Percentiles rank a stretch among this genome's conserved stretches.
Evolutionary conservation across 140 eudicot species (phyloP).

Genomic region (Erigeron philadelphicus): DNA sequence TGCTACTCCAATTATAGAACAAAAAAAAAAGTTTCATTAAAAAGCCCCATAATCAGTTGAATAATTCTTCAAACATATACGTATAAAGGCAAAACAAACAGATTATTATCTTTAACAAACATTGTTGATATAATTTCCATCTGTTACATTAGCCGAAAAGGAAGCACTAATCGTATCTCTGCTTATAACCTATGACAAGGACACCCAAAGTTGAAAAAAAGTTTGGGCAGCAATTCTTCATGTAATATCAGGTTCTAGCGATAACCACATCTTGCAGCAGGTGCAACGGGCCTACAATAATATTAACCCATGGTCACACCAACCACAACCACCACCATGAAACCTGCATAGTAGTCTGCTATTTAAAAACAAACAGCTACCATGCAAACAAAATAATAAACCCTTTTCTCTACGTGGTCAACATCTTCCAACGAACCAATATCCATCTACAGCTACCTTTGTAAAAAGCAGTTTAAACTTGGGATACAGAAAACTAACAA

Average conservation of each 20-base stretch:
- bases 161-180: not conserved
- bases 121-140: not conserved
- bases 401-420: constrained; percentile 20
- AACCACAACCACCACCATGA: constrained; percentile 13
- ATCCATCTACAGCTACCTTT: constrained; percentile 13
- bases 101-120: constrained; percentile 1
- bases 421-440: constrained; percentile 21
- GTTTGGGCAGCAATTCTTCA: constrained; percentile 11
- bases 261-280: not conserved
- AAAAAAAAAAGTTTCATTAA: not conserved
- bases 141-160: constrained; percentile 12
- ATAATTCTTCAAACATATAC: no score
- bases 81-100: not conserved
- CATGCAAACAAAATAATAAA: constrained; percentile 15
- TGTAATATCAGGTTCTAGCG: constrained; percentile 16
- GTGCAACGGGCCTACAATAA: constrained; percentile 33
- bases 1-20: not conserved
- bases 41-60: not conserved
- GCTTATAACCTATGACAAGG: not conserved
- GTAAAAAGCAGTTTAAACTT: constrained; percentile 11
- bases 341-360: constrained; percentile 17
- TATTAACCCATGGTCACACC: constrained; percentile 9
- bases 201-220: constrained; percentile 20
- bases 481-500: constrained; percentile 11
- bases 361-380: constrained; percentile 38